Evolutionary conservation across 1,284 basidiomycete species (phyloP).

Genomic region (Cutaneotrichosporon mucoides): DNA sequence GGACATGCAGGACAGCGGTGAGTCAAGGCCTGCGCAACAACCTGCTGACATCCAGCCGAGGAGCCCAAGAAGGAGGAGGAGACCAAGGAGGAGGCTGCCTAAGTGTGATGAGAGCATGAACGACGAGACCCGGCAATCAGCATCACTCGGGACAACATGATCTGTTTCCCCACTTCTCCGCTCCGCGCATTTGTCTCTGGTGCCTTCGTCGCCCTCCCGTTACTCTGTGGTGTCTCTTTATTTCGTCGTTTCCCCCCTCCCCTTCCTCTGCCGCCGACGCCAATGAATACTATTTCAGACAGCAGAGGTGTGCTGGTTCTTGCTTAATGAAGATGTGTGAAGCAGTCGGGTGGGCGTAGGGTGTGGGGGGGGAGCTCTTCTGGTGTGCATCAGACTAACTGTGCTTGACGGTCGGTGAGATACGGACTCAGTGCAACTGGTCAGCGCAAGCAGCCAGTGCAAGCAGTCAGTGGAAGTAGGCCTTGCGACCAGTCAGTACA

Average conservation of each 20-base stretch:
- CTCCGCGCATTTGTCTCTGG: constrained; percentile 19
- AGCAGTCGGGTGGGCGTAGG: background rate
- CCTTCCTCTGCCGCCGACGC: constrained; percentile 15
- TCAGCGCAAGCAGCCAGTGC: too few species aligned
- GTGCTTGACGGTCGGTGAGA: too few species aligned
- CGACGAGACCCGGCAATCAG: constrained; percentile 19
- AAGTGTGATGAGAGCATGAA: constrained; percentile 18
- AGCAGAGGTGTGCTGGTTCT: constrained; percentile 7
- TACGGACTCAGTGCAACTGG: too few species aligned
- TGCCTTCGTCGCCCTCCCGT: constrained; percentile 17
- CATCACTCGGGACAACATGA: constrained; percentile 20
- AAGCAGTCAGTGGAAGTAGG: too few species aligned
- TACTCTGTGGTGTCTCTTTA: constrained; percentile 23
- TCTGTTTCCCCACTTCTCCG: constrained; percentile 13
- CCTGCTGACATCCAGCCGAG: constrained; percentile 12
- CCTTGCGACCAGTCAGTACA: too few species aligned
- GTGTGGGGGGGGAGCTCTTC: too few species aligned
- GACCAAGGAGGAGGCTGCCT: constrained; percentile 42
- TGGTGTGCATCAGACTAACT: too few species aligned
- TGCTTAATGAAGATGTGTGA: constrained; percentile 20
- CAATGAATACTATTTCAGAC: constrained; percentile 27
- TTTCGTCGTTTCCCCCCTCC: constrained; percentile 17
- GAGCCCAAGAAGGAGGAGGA: constrained; percentile 40
- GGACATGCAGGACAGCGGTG: constrained; percentile 64
- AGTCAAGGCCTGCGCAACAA: background rate